Conservation (phyloP, 306 rosid genomes). For the Lathyrus tuberosus region DNA sequence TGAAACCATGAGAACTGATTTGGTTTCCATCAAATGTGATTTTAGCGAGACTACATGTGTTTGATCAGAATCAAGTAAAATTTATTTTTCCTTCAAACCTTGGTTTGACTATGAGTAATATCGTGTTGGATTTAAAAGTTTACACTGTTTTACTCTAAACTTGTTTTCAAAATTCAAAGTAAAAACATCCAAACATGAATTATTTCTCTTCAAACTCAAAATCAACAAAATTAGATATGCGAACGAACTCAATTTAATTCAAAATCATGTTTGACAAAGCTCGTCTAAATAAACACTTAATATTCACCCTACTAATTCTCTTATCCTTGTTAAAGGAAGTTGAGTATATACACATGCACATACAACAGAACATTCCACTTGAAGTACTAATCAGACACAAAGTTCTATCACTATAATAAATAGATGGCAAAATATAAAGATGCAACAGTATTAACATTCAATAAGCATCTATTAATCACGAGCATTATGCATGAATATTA, state of each 20-base stretch:
- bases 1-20: not conserved
- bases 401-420: not conserved
- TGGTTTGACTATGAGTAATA: not conserved
- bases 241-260: not conserved
- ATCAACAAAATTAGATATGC: not conserved
- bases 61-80: not conserved
- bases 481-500: slow-evolving; percentile 7
- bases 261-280: not conserved
- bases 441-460: slow-evolving; percentile 6
- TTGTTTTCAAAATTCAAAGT: slow-evolving; percentile 4
- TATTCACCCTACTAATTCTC: slow-evolving; percentile 1
- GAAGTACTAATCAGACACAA: slow-evolving; percentile 12
- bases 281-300: not conserved
- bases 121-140: not conserved
- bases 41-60: not conserved
- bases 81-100: not conserved
- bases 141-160: not conserved
- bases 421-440: not conserved
- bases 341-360: slow-evolving; percentile 11
- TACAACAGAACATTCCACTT: slow-evolving; percentile 7
- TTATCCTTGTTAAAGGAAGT: slow-evolving; percentile 9
- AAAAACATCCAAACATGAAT: not conserved
- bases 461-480: not conserved
- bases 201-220: not conserved
- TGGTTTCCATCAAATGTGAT: not conserved